phyloP scores from a whole-genome alignment of 352 stramenopile genomes.

The Phytophthora cryptogea region DNA sequence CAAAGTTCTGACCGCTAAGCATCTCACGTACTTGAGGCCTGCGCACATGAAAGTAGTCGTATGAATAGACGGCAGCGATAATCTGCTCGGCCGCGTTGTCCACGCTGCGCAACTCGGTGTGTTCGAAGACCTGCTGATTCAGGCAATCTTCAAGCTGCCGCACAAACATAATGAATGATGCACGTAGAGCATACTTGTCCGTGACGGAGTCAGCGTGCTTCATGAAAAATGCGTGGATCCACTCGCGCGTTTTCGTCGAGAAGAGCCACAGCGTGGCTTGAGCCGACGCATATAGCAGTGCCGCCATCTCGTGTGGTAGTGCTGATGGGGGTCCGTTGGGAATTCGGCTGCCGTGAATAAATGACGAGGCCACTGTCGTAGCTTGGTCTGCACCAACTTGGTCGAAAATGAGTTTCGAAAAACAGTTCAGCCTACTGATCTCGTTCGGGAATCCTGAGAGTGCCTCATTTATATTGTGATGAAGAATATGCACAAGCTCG shows the following conservation, averaged over 20 bases:
- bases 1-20: conserved; percentile 52
- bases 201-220: conserved; percentile 32
- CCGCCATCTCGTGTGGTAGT: conserved; percentile 38
- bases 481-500: conserved; percentile 54
- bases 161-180: conserved; percentile 45
- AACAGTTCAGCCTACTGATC: conserved; percentile 48
- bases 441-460: conserved; percentile 15
- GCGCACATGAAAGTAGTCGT: conserved; percentile 48
- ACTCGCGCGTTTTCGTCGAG: conserved; percentile 41
- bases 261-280: conserved; percentile 53
- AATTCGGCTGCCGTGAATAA: background rate
- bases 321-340: background rate
- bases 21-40: conserved; percentile 54
- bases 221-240: conserved; percentile 42
- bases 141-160: conserved; percentile 40
- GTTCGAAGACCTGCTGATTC: conserved; percentile 45
- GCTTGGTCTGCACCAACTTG: conserved; percentile 22
- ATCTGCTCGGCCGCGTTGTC: conserved; percentile 57
- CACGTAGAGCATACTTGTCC: conserved; percentile 44
- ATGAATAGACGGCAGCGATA: conserved; percentile 64
- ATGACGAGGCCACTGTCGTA: background rate
- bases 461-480: conserved; percentile 37
- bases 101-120: conserved; percentile 39
- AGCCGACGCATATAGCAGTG: conserved; percentile 38
- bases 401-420: conserved; percentile 48